phyloP scores from a whole-genome alignment of 768 basidiomycete species.

The Neoboletus subvelutipes region DNA sequence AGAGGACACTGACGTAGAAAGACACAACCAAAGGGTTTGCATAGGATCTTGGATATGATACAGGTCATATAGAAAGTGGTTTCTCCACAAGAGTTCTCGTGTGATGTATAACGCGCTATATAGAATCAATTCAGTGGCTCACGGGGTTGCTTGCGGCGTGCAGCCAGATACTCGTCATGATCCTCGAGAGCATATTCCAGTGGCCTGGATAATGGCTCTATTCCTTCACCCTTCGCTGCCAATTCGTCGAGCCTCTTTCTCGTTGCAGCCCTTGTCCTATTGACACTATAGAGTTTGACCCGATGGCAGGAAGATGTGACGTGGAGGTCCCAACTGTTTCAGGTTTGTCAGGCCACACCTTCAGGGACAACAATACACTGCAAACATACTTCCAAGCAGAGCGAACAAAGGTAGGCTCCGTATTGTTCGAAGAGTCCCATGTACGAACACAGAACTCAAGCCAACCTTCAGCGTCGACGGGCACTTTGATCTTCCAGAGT shows the following conservation, averaged over 20 bases:
- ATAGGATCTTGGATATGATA: conserved; percentile 7
- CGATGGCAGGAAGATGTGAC: conserved; percentile 54
- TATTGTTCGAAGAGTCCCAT: conserved; percentile 60
- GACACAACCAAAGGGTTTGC: background rate
- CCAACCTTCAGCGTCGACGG: conserved; percentile 56
- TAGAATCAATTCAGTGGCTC: background rate
- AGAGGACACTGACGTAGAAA: background rate
- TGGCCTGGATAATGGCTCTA: conserved; percentile 11
- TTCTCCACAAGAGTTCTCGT: background rate
- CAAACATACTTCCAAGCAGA: conserved; percentile 52
- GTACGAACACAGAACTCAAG: conserved; percentile 54
- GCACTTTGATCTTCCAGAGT: conserved; percentile 51
- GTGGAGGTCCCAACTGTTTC: conserved; percentile 48
- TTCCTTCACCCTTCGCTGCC: conserved; percentile 36
- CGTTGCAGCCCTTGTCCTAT: conserved; percentile 42
- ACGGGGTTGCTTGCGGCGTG: background rate
- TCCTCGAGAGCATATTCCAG: conserved; percentile 11
- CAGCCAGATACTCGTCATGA: conserved; percentile 5
- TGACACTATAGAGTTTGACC: conserved; percentile 56
- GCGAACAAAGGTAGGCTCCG: conserved; percentile 53
- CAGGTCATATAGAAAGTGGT: conserved; percentile 8
- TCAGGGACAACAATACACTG: background rate
- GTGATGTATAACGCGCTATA: background rate
- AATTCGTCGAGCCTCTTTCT: conserved; percentile 42
- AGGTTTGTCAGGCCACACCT: background rate